These are phyloP conservation scores for Corchorus capsularis DNA, from an alignment of 345 rosid species.

Conservation along the genomic window DNA sequence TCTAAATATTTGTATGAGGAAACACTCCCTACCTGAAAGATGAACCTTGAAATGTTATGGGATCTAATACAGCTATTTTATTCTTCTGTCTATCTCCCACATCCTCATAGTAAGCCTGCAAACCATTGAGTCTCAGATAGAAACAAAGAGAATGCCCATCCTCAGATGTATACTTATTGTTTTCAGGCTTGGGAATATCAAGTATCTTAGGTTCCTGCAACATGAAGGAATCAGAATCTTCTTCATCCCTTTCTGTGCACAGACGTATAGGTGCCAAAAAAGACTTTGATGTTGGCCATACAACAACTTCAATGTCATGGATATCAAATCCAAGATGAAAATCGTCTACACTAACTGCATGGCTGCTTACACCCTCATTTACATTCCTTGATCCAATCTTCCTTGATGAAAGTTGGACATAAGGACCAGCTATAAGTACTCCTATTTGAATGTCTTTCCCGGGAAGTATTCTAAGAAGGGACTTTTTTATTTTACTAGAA, in stretches of 20 bases:
- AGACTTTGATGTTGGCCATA: slow-evolving; percentile 59
- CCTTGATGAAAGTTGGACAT: slow-evolving; percentile 46
- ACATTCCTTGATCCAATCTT: slow-evolving; percentile 39
- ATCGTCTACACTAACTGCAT: slow-evolving; percentile 37
- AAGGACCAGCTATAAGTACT: slow-evolving; percentile 71
- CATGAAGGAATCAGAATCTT: slow-evolving; percentile 45
- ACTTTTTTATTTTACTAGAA: slow-evolving; percentile 43
- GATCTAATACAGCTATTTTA: slow-evolving; percentile 55
- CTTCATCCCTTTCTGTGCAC: slow-evolving; percentile 38
- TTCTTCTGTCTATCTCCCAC: slow-evolving; percentile 41
- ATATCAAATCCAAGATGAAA: slow-evolving; percentile 60
- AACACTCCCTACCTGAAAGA: slow-evolving; percentile 54
- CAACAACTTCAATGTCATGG: slow-evolving; percentile 61
- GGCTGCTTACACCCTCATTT: slow-evolving; percentile 25
- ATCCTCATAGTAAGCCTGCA: slow-evolving; percentile 59
- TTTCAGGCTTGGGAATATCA: slow-evolving; percentile 46
- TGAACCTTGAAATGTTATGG: slow-evolving; percentile 58
- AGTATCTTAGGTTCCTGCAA: slow-evolving; percentile 50
- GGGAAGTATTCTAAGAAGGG: slow-evolving; percentile 54
- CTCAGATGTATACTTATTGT: slow-evolving; percentile 61
- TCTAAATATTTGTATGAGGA: not conserved
- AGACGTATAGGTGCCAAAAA: slow-evolving; percentile 36
- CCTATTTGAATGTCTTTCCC: slow-evolving; percentile 72
- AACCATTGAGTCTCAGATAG: slow-evolving; percentile 59
- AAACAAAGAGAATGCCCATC: slow-evolving; percentile 49